These are phyloP conservation scores for Alternaria sp. DNA, from an alignment of 2,329 filamentous ascomycete genomes.

Conservation along the genomic window DNA sequence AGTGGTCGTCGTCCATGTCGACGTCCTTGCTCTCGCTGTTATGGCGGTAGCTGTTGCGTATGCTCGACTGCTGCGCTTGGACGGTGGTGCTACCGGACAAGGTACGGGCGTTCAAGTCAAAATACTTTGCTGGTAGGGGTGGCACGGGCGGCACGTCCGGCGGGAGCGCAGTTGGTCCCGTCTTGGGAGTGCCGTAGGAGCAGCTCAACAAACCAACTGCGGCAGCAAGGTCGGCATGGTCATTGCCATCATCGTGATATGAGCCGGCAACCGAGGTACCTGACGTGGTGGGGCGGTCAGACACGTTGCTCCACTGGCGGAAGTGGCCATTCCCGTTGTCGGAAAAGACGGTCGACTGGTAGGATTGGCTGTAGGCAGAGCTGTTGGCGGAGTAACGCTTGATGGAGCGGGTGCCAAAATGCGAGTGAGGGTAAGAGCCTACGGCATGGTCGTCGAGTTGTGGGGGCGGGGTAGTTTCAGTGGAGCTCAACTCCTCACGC, in stretches of 20 bases:
- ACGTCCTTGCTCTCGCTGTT: conserved; percentile 57
- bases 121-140: conserved; percentile 81
- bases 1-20: conserved; percentile 66
- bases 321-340: conserved; percentile 65
- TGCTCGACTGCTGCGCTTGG: conserved; percentile 67
- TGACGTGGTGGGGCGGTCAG: conserved; percentile 81
- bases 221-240: conserved; percentile 84
- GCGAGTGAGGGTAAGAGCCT: conserved; percentile 54
- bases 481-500: conserved; percentile 81
- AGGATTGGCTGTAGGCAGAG: conserved; percentile 74
- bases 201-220: conserved; percentile 90
- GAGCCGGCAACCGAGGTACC: conserved; percentile 66
- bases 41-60: conserved; percentile 68
- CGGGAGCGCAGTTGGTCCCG: conserved; percentile 68
- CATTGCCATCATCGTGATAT: conserved; percentile 72
- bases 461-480: conserved; percentile 91
- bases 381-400: conserved; percentile 61
- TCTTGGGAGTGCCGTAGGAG: conserved; percentile 84
- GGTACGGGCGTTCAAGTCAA: conserved; percentile 63
- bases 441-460: conserved; percentile 71
- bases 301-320: conserved; percentile 73
- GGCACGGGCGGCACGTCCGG: conserved; percentile 87
- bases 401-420: conserved; percentile 45
- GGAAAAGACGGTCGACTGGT: conserved; percentile 75
- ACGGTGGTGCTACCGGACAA: conserved; percentile 66